Evolutionary conservation across 345 rosid species (phyloP).

Genomic region (Dovyalis caffra): DNA sequence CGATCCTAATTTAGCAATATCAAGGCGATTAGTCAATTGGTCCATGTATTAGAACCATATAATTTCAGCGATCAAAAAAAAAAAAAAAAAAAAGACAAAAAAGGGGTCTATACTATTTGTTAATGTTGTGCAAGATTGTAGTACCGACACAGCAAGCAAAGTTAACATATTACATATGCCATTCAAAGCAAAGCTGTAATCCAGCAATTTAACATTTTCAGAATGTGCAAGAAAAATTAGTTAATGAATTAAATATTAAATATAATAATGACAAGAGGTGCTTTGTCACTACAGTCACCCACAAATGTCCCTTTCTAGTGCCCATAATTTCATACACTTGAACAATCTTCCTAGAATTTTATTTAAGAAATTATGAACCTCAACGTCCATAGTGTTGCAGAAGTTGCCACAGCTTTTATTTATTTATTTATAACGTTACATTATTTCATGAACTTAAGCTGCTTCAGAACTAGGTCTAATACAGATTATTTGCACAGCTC

Average conservation of each 20-base stretch:
- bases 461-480: not conserved
- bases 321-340: not conserved
- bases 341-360: not conserved
- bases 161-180: not conserved
- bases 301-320: conserved; percentile 6
- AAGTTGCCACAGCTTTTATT: not conserved
- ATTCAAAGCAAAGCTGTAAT: no score
- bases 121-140: not conserved
- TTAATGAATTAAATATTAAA: no score
- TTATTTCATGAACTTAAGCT: not conserved
- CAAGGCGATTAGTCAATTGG: no score
- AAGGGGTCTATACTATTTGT: no score
- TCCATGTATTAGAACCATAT: no score
- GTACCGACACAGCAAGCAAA: not conserved
- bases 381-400: not conserved
- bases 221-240: not conserved
- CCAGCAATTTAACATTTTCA: not conserved
- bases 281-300: conserved; percentile 3
- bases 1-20: no score
- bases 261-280: not conserved
- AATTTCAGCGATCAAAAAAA: no score
- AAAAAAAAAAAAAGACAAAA: no score
- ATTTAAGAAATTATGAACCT: not conserved
- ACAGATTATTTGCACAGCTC: not conserved
- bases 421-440: not conserved